Evolutionary conservation across 345 rosid genomes (phyloP).

Genomic region (Anacardium occidentale): DNA sequence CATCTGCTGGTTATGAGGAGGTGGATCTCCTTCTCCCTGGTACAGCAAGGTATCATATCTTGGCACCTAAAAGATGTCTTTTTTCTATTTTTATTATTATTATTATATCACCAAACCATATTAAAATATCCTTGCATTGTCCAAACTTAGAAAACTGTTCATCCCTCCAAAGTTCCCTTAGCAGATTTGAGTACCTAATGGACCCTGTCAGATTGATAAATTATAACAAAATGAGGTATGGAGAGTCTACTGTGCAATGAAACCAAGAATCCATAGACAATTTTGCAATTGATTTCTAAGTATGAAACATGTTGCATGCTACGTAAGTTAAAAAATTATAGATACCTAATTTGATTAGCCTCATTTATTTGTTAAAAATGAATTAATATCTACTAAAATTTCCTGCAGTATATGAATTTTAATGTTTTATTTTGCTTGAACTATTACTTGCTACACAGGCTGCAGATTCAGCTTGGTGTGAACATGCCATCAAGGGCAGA

Average conservation of each 20-base stretch:
- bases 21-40: conserved; percentile 99
- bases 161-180: neutral
- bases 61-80: conserved; percentile 9
- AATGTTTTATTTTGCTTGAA: neutral
- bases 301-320: neutral
- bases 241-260: neutral
- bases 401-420: conserved; percentile 4
- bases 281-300: neutral
- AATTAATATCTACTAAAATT: too few species aligned
- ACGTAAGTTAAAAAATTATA: neutral
- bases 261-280: neutral
- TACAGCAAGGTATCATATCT: conserved; percentile 75
- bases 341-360: conserved; percentile 7
- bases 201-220: neutral
- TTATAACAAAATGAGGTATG: neutral
- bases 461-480: conserved; percentile 94
- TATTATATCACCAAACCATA: neutral
- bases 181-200: neutral
- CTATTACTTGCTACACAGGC: conserved; percentile 37
- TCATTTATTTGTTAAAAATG: neutral
- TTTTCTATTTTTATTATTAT: neutral
- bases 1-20: conserved; percentile 82
- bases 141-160: neutral
- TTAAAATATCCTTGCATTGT: neutral
- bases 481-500: conserved; percentile 98